Evolutionary conservation across 768 basidiomycete genomes (phyloP), one percentile per base, ranked within the genome.

Genomic region (Boletus reticulatus): DNA sequence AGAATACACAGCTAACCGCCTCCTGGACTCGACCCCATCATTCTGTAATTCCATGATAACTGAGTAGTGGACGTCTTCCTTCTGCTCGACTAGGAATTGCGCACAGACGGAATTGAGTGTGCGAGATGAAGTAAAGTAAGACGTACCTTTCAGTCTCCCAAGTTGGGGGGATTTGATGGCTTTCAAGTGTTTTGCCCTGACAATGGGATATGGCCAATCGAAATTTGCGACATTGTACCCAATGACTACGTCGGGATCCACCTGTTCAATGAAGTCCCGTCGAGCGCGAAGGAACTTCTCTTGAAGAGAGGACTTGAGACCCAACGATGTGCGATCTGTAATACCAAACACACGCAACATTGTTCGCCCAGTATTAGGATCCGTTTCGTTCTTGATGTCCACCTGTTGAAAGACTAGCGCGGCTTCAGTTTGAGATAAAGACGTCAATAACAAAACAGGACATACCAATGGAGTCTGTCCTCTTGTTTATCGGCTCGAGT

Each of bases 41-140:
- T 98, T 98, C 72, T 99, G 97, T 43, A 99, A 74, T 48, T 98
- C 95, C 0, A 96, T 98, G 64, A 99, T 99, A 59, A 97, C 94
- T 1, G 96, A 98, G 68, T 98, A 87, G 66, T 98, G 97, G 19
- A 99, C 97, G 60, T 99, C 97, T 70, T 99, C 97, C 70, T 99
- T 99, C 72, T 99, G 97, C 72, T 99, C 97, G 27, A 94, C 95
- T 4, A 99, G 78, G 71, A 99, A 99, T 63, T 96, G 92, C 2
- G 96, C 89, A 66, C 97, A 99, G 52, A 99, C 97, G 6, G 97
- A 89, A 71, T 99, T 99, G 62, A 99, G 86, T 4, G 96, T 93
- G 70, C n/a, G 38, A 24, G 34, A 43, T 20, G 24, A 29, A 50
- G 6, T n/a, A 42, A 17, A 41, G 0, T 27, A 5, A 10, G 9